These are phyloP conservation scores for Coemansia sp. DNA, from an alignment of 192 early-diverging fungal species.

Conservation along the genomic window DNA sequence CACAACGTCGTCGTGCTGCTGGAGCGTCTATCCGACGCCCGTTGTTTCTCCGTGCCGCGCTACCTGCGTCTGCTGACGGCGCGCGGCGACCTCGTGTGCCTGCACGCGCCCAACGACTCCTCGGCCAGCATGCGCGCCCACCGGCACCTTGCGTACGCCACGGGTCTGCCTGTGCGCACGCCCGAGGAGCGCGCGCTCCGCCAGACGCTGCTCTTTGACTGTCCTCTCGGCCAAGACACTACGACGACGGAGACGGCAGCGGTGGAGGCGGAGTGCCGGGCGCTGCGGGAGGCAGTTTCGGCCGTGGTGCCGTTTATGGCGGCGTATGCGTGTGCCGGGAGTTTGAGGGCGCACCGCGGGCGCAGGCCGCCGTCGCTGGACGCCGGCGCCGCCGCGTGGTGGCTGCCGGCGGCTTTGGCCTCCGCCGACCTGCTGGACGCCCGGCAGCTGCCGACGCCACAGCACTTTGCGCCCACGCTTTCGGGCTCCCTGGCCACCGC, in stretches of 20 bases:
- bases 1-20: constrained; percentile 28
- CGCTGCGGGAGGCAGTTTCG: constrained; percentile 1
- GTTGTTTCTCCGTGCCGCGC: constrained; percentile 32
- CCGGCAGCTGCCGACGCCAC: constrained; percentile 10
- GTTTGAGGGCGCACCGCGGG: constrained; percentile 13
- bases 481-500: constrained; percentile 9
- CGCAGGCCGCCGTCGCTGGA: constrained; percentile 9
- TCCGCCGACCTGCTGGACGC: constrained; percentile 8
- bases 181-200: constrained; percentile 11
- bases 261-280: background rate
- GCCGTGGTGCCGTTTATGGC: constrained; percentile 14
- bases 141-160: constrained; percentile 31
- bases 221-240: too few relatives aligned
- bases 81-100: constrained; percentile 37
- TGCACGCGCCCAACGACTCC: too few relatives aligned
- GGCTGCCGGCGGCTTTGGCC: constrained; percentile 8
- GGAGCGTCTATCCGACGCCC: constrained; percentile 29
- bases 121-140: too few relatives aligned
- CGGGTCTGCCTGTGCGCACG: constrained; percentile 7
- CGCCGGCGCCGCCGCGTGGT: constrained; percentile 22
- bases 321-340: constrained; percentile 22
- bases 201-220: constrained; percentile 27
- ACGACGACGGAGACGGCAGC: constrained; percentile 1
- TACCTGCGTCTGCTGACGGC: constrained; percentile 44
- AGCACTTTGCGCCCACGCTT: constrained; percentile 18